phyloP scores from a whole-genome alignment of 1,139 yeast genomes.

The Chernovozyma sophiae-reginae region DNA sequence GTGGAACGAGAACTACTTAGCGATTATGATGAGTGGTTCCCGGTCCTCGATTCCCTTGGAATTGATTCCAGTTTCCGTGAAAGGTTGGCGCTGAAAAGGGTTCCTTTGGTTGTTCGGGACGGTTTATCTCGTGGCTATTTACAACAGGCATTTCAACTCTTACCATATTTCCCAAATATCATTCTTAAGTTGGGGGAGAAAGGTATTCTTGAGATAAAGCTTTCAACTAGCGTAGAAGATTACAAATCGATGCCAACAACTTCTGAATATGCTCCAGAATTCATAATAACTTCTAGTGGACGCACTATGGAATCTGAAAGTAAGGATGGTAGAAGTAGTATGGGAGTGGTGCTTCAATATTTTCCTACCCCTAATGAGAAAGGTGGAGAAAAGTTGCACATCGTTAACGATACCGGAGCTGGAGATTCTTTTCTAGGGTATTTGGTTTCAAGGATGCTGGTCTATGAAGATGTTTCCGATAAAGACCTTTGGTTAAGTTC shows the following conservation, averaged over 20 bases:
- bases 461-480: not conserved
- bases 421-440: slow-evolving; percentile 69
- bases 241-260: slow-evolving; percentile 35
- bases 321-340: slow-evolving; percentile 11
- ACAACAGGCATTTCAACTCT: slow-evolving; percentile 64
- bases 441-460: slow-evolving; percentile 27
- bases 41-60: slow-evolving; percentile 59
- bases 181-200: slow-evolving; percentile 63
- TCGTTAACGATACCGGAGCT: slow-evolving; percentile 64
- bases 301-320: slow-evolving; percentile 13
- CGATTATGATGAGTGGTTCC: slow-evolving; percentile 71
- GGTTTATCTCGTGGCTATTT: slow-evolving; percentile 49
- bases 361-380: slow-evolving; percentile 42
- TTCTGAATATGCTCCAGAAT: slow-evolving; percentile 27
- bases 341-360: slow-evolving; percentile 63
- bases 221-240: slow-evolving; percentile 25
- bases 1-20: slow-evolving; percentile 45
- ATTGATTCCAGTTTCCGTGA: slow-evolving; percentile 46
- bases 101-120: slow-evolving; percentile 15
- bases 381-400: slow-evolving; percentile 25
- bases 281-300: slow-evolving; percentile 17
- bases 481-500: slow-evolving; percentile 18
- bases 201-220: slow-evolving; percentile 53
- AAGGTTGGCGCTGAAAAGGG: slow-evolving; percentile 23
- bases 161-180: slow-evolving; percentile 71